These are phyloP conservation scores for Elymus sibiricus DNA, from an alignment of 176 grass and related monocot genomes.

Conservation along the genomic window DNA sequence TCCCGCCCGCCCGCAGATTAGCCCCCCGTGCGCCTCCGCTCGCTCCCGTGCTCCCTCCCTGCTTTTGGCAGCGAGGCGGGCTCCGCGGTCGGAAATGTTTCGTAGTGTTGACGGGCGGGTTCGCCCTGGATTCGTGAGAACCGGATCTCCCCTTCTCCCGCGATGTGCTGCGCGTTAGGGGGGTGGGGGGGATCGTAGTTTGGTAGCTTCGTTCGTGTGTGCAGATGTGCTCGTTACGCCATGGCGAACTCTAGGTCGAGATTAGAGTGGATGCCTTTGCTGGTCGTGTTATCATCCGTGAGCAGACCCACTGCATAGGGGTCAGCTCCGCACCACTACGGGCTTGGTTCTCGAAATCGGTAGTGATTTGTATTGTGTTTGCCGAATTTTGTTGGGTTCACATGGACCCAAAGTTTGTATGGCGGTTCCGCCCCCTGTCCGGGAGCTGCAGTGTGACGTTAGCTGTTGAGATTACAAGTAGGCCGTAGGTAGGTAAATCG, in stretches of 20 bases:
- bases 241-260: background rate
- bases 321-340: background rate
- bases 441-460: background rate
- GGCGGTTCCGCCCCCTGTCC: background rate
- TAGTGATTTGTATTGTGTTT: background rate
- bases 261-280: background rate
- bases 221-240: background rate
- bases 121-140: background rate
- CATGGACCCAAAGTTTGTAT: background rate
- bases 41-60: conserved; percentile 19
- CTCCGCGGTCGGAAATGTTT: conserved; percentile 21
- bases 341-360: background rate
- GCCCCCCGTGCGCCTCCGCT: background rate
- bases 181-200: conserved; percentile 19
- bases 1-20: background rate
- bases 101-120: background rate
- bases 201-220: background rate
- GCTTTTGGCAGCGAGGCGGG: background rate
- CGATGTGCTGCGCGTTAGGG: background rate
- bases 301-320: background rate
- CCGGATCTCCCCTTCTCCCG: background rate
- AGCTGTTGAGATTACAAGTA: conserved; percentile 16
- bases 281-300: background rate
- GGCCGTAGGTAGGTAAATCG: conserved; percentile 7
- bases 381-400: background rate